Evolutionary conservation across 805 yeast species (phyloP).

Genomic region (Saccharomycopsis fermentans): DNA sequence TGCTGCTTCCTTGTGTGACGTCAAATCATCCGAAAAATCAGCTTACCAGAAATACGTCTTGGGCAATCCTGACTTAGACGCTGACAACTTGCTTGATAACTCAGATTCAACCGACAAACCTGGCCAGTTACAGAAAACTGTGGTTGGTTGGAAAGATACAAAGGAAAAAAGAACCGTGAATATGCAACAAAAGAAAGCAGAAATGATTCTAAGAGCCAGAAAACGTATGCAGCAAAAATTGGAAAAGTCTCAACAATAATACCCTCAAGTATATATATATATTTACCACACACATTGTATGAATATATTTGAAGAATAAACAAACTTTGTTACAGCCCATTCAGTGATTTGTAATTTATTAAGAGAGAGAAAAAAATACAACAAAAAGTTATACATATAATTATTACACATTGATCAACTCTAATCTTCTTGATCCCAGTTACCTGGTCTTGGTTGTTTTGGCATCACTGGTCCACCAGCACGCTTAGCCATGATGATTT

Average conservation of each 20-base stretch:
- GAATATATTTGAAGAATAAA: no score
- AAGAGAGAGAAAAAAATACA: no score
- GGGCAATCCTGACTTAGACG: conserved; percentile 9
- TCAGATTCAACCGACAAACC: conserved; percentile 29
- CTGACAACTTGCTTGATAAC: conserved; percentile 20
- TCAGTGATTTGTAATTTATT: no score
- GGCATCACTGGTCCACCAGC: conserved; percentile 98
- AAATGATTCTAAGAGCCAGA: conserved; percentile 55
- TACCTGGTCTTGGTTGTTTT: conserved; percentile 76
- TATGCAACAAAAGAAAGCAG: conserved; percentile 40
- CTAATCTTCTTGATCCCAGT: conserved; percentile 92
- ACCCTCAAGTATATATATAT: background rate
- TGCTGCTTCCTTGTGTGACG: background rate
- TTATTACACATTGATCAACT: background rate
- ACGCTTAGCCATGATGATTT: conserved; percentile 96
- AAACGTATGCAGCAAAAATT: conserved; percentile 35
- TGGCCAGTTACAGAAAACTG: conserved; percentile 17
- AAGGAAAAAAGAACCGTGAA: conserved; percentile 34
- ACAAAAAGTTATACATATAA: background rate
- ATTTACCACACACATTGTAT: no score
- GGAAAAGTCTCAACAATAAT: background rate
- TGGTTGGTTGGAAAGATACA: conserved; percentile 32
- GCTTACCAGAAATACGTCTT: conserved; percentile 16
- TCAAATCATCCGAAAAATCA: background rate
- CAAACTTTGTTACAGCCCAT: no score